A percentile compares a stretch with the other conserved stretches of the same genome.
Conservation (phyloP, 176 grass and related monocot genomes). For the Oryza nivara region DNA sequence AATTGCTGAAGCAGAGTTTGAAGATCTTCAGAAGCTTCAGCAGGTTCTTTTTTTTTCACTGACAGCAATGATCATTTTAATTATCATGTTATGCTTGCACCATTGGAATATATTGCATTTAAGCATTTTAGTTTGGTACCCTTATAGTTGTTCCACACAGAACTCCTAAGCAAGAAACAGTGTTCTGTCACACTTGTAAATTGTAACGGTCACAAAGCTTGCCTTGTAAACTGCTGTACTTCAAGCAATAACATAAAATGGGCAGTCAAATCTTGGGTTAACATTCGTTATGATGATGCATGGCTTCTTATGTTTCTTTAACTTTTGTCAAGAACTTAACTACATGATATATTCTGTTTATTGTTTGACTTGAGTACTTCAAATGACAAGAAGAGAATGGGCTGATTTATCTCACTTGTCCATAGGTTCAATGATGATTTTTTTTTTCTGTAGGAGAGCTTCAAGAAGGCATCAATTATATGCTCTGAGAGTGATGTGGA, state of each 20-base stretch:
- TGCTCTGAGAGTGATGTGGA: conserved; percentile 71
- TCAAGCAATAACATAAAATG: neutral
- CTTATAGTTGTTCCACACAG: neutral
- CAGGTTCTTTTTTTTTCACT: conserved; percentile 62
- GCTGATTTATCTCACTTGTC: conserved; percentile 4
- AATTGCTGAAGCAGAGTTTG: conserved; percentile 63
- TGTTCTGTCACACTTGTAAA: conserved; percentile 1
- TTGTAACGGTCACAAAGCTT: neutral
- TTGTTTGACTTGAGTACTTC: neutral
- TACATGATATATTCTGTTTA: neutral
- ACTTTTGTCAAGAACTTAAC: conserved; percentile 25
- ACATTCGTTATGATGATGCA: neutral
- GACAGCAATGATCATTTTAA: neutral
- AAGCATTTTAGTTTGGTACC: conserved; percentile 7
- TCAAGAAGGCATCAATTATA: conserved; percentile 85
- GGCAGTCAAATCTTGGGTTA: conserved; percentile 1
- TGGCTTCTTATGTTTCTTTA: neutral
- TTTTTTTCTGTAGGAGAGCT: conserved; percentile 54
- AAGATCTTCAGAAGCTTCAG: conserved; percentile 62
- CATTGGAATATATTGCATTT: neutral
- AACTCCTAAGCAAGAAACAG: neutral
- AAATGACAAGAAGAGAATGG: neutral
- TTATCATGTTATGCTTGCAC: neutral
- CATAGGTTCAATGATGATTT: neutral
- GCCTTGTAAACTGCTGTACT: conserved; percentile 6